Base-by-base conservation (phyloP, 2,329 filamentous ascomycete genomes). In the Kalaharituber pfeilii region DNA sequence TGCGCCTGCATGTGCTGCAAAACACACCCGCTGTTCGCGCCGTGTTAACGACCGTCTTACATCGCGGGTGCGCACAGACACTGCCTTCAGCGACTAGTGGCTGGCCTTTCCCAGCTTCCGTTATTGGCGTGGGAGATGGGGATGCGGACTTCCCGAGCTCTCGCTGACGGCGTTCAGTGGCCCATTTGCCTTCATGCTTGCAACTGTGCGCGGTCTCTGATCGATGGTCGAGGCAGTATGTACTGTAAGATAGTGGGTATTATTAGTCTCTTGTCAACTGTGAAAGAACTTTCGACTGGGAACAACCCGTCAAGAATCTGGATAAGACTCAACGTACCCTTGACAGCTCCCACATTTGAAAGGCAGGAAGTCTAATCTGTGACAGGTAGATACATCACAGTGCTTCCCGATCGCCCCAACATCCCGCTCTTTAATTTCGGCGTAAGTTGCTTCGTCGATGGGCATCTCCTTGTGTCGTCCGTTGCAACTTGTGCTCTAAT, bases 351-450 rank as follows among this genome's bases (percentile, higher is more conserved):
- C 85, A 72, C 91, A 98, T 66, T 80, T 77, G 69, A 96, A 96
- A 3, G 91, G 91, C 3, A 98, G 79, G 69, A 98, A 96, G 70
- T 96, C 91, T 57, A 96, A 84, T 66, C 91, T 84, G 67, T 88
- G 83, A 74, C 91, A 98, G 74, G 86, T 93, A 60, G 82, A 74
- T 70, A 84, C 82, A 68, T 95, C 80, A 76, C 91, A 98, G 73
- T 95, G 88, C 58, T 79, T 79, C 69, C 91, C 91, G 63, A 96
- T 82, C 24, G 88, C 77, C 64, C 85, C 82, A 49, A 88, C 82
- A 69, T 95, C 88, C 67, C 75, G 75, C 64, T 79, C 76, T 65
- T 82, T 75, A 82, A 88, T 88, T 58, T 75, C 76, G 67, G 81
- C 18, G 42, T 47, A 47, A 22, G n/a, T 47, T 1, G 18, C n/a